A percentile compares a stretch with the other conserved stretches of the same genome.
Conservation (phyloP, 2,329 filamentous ascomycete genomes). For the Aspergillus calidoustus region DNA sequence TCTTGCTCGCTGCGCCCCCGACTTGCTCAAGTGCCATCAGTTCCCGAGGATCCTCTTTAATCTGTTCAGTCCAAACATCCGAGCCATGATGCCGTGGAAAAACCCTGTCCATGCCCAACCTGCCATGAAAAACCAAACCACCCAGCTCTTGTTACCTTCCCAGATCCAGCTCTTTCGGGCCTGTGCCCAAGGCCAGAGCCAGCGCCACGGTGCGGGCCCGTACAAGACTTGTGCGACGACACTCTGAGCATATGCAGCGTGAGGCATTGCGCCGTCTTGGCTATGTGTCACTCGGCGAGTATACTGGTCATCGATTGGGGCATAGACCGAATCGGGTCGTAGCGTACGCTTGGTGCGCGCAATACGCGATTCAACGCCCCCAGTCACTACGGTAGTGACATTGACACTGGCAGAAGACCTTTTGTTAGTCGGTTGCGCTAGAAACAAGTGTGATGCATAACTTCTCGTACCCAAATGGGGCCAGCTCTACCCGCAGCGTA, state of each 20-base stretch:
- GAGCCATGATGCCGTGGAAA: slow-evolving; percentile 50
- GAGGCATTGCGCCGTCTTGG: slow-evolving; percentile 58
- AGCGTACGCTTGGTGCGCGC: slow-evolving; percentile 57
- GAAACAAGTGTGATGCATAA: background rate
- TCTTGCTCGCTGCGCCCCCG: too few relatives aligned
- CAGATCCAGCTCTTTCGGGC: slow-evolving; percentile 47
- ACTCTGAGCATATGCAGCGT: slow-evolving; percentile 57
- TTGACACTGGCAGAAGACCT: slow-evolving; percentile 44
- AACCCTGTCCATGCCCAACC: slow-evolving; percentile 52
- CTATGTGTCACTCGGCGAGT: slow-evolving; percentile 56
- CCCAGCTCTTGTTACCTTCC: slow-evolving; percentile 56
- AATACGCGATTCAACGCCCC: slow-evolving; percentile 64
- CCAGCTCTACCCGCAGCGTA: slow-evolving; percentile 62
- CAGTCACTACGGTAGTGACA: slow-evolving; percentile 61
- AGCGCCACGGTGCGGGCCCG: slow-evolving; percentile 50
- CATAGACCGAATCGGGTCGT: slow-evolving; percentile 55
- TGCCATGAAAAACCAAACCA: slow-evolving; percentile 56
- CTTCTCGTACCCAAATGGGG: slow-evolving; percentile 48
- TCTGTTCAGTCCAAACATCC: slow-evolving; percentile 58
- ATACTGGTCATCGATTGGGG: slow-evolving; percentile 58
- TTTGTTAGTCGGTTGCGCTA: background rate
- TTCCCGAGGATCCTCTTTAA: slow-evolving; percentile 37
- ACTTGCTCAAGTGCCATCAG: background rate
- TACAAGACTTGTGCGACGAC: slow-evolving; percentile 60
- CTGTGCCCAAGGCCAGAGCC: slow-evolving; percentile 54